Evolutionary conservation across 2,329 filamentous ascomycete species (phyloP).

Genomic region (Alternaria panax): DNA sequence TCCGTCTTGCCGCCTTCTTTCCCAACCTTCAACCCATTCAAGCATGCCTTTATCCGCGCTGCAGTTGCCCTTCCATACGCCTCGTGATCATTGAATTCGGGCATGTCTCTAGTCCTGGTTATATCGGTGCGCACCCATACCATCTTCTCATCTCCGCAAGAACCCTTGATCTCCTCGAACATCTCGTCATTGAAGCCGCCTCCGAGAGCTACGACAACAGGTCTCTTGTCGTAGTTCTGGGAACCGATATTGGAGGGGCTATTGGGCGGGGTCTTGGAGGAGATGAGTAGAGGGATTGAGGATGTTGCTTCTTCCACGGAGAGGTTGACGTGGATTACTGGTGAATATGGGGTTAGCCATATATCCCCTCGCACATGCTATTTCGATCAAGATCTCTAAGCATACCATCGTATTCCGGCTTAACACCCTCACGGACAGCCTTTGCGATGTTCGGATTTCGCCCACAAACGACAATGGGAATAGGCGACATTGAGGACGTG

Average conservation of each 20-base stretch:
- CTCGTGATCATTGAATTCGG: slow-evolving; percentile 5
- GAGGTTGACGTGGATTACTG: slow-evolving; percentile 24
- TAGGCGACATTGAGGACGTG: slow-evolving; percentile 12
- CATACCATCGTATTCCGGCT: slow-evolving; percentile 26
- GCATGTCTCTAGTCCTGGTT: slow-evolving; percentile 3
- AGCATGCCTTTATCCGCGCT: slow-evolving; percentile 11
- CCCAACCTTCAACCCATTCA: slow-evolving; percentile 13
- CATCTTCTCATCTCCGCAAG: slow-evolving; percentile 9
- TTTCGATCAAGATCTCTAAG: background rate
- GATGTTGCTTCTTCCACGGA: slow-evolving; percentile 11
- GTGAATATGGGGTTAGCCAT: background rate
- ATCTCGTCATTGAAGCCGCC: slow-evolving; percentile 2
- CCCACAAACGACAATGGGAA: slow-evolving; percentile 25
- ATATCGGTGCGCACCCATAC: slow-evolving; percentile 18
- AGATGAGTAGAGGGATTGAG: slow-evolving; percentile 15
- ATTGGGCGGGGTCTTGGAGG: background rate
- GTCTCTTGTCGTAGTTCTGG: background rate
- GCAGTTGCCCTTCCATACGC: slow-evolving; percentile 15
- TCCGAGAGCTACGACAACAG: background rate
- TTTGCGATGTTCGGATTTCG: slow-evolving; percentile 12
- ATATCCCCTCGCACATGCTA: background rate
- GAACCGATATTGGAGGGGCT: background rate
- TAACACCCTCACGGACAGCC: slow-evolving; percentile 10
- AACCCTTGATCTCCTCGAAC: background rate
- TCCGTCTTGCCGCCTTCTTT: slow-evolving; percentile 3